These are phyloP conservation scores for Eucalyptus guilfoylei DNA, from an alignment of 345 rosid genomes.

Conservation along the genomic window DNA sequence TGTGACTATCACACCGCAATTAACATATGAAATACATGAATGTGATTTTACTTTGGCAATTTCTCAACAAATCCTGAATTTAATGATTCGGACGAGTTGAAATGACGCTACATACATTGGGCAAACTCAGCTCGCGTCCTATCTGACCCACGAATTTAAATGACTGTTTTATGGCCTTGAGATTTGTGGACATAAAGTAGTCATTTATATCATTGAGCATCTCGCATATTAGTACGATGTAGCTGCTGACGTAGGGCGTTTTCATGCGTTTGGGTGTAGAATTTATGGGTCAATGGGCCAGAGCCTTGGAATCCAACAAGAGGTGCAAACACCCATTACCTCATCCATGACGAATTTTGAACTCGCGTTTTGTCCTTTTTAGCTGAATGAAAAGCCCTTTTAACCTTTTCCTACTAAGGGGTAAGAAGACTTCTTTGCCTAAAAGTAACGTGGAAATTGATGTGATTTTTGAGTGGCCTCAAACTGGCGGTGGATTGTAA, in stretches of 20 bases:
- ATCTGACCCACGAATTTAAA: background rate
- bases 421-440: background rate
- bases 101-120: background rate
- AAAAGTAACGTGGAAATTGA: background rate
- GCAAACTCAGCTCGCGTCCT: background rate
- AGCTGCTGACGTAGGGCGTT: background rate
- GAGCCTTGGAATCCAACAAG: background rate
- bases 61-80: background rate
- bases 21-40: background rate
- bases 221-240: background rate
- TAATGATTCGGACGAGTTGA: background rate
- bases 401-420: background rate
- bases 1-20: accelerated
- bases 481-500: no score
- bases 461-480: background rate
- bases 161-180: background rate
- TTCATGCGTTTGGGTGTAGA: background rate
- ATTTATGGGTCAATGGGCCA: background rate
- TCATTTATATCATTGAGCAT: background rate
- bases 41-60: background rate
- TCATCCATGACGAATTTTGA: background rate
- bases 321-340: background rate
- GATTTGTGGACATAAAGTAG: background rate
- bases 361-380: background rate
- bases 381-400: background rate